These are phyloP conservation scores for Penicillium lividum DNA, from an alignment of 495 filamentous ascomycete genomes.

Conservation along the genomic window DNA sequence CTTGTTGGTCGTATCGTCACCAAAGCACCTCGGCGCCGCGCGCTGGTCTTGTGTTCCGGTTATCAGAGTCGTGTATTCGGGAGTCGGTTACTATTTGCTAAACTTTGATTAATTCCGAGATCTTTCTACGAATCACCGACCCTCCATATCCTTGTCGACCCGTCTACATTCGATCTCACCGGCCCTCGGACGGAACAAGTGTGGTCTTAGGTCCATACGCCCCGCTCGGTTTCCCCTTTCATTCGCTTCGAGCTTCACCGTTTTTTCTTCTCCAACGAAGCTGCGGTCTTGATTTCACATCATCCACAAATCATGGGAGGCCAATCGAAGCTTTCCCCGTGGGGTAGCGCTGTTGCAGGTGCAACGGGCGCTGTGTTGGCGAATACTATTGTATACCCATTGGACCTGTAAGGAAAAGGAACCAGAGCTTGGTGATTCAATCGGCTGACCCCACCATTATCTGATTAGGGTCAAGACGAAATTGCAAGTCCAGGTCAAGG, in stretches of 20 bases:
- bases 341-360: slow-evolving; percentile 90
- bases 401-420: slow-evolving; percentile 72
- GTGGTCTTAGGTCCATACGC: slow-evolving; percentile 15
- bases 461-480: slow-evolving; percentile 84
- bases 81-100: slow-evolving; percentile 18
- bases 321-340: slow-evolving; percentile 90
- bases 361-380: slow-evolving; percentile 92
- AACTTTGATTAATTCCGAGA: slow-evolving; percentile 1
- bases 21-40: slow-evolving; percentile 31
- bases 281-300: not conserved
- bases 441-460: not conserved
- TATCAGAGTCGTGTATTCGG: slow-evolving; percentile 16
- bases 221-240: slow-evolving; percentile 30
- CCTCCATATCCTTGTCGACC: not conserved
- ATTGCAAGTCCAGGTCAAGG: slow-evolving; percentile 92
- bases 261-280: slow-evolving; percentile 12
- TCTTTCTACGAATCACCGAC: slow-evolving; percentile 7
- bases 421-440: not conserved
- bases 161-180: slow-evolving; percentile 1
- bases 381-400: slow-evolving; percentile 93
- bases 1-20: slow-evolving; percentile 34
- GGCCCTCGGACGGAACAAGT: slow-evolving; percentile 19
- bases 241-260: slow-evolving; percentile 9
- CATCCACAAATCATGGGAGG: slow-evolving; percentile 60
- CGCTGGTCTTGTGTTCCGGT: slow-evolving; percentile 13